phyloP scores from a whole-genome alignment of 78 protist genomes.

The Dictyostelium capitatum region DNA sequence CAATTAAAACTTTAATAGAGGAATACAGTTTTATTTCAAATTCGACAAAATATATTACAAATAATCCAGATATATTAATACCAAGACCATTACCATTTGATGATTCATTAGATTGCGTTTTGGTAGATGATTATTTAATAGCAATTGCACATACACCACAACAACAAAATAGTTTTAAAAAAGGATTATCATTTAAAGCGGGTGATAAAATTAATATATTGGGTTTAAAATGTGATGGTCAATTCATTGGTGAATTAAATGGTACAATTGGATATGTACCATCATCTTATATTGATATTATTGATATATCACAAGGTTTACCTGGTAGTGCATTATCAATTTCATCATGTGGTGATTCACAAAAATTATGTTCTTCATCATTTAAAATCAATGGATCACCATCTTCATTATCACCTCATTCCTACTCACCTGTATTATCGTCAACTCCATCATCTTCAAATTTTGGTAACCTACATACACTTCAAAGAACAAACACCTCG shows the following conservation, averaged over 20 bases:
- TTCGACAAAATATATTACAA: neutral
- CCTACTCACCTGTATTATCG: neutral
- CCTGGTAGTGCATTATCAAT: neutral
- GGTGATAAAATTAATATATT: neutral
- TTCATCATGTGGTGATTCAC: neutral
- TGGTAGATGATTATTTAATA: neutral
- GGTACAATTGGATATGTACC: neutral
- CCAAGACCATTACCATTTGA: conserved; percentile 1
- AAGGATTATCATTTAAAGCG: neutral
- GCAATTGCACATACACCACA: neutral
- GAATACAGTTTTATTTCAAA: neutral
- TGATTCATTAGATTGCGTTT: neutral
- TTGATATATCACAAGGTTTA: neutral
- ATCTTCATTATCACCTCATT: neutral
- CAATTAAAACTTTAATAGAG: neutral
- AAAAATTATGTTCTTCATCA: neutral
- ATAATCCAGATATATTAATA: neutral
- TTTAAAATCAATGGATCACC: neutral
- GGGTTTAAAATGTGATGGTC: neutral
- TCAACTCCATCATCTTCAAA: neutral
- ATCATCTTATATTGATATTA: neutral
- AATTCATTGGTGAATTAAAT: neutral
- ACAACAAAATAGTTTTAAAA: neutral
- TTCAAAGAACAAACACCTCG: neutral
- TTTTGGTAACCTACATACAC: neutral